These are phyloP conservation scores for Turnera subulata DNA, from an alignment of 345 rosid genomes.

Conservation along the genomic window DNA sequence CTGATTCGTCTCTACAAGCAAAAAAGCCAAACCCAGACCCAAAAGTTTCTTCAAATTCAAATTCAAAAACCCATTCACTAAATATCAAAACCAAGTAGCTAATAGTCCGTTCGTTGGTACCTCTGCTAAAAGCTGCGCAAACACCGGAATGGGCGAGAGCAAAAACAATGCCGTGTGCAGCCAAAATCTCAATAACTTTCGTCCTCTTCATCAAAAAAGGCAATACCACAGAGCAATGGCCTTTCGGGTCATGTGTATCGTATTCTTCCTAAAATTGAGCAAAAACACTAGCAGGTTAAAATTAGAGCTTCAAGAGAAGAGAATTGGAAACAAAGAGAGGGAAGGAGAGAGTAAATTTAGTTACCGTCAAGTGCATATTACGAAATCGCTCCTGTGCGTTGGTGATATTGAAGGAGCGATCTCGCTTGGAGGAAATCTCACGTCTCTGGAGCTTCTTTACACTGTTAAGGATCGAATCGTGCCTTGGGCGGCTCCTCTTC, in stretches of 20 bases:
- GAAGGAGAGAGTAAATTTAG: no score
- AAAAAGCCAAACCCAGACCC: no score
- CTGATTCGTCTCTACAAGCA: slow-evolving; percentile 66
- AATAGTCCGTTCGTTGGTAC: no score
- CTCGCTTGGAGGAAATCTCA: slow-evolving; percentile 67
- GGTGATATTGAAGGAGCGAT: slow-evolving; percentile 73
- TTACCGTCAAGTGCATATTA: slow-evolving; percentile 57
- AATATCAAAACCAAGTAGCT: not conserved
- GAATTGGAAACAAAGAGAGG: not conserved
- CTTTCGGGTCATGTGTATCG: slow-evolving; percentile 94
- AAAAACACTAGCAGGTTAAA: not conserved
- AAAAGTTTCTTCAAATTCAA: no score
- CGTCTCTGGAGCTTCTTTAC: slow-evolving; percentile 85
- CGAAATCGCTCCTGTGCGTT: slow-evolving; percentile 86
- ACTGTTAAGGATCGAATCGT: slow-evolving; percentile 61
- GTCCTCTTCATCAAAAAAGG: slow-evolving; percentile 90
- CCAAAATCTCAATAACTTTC: slow-evolving; percentile 90
- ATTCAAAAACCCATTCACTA: no score
- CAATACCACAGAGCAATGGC: slow-evolving; percentile 67
- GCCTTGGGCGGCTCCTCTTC: slow-evolving; percentile 45
- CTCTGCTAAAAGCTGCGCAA: slow-evolving; percentile 91
- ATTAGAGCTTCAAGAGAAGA: not conserved
- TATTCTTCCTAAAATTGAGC: slow-evolving; percentile 74
- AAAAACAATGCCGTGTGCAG: slow-evolving; percentile 89
- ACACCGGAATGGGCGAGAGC: slow-evolving; percentile 97